These are phyloP conservation scores for Graphiopsis chlorocephala DNA, from an alignment of 2,329 filamentous ascomycete species.

Conservation along the genomic window DNA sequence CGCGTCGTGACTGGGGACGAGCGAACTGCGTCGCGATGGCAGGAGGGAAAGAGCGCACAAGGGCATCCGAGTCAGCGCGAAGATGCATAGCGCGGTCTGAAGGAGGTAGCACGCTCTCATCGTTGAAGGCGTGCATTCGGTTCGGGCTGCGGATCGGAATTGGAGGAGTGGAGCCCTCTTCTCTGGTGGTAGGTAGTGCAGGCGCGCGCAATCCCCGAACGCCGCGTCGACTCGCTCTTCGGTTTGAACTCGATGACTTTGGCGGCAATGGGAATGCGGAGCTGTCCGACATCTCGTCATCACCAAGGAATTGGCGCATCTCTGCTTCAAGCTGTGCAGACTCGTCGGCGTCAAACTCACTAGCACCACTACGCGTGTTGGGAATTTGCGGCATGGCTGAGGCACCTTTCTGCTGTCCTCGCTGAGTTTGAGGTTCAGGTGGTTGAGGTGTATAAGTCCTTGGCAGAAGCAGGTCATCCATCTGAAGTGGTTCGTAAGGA, in stretches of 20 bases:
- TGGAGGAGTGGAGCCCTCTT: conserved; percentile 18
- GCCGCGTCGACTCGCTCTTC: conserved; percentile 4
- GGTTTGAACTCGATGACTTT: neutral
- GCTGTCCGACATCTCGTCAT: neutral
- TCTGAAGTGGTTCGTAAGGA: neutral
- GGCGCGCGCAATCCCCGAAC: conserved; percentile 2
- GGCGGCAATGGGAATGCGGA: conserved; percentile 15
- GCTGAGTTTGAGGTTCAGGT: neutral
- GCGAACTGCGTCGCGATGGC: neutral
- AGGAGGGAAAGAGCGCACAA: conserved; percentile 1
- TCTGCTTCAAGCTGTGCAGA: conserved; percentile 11
- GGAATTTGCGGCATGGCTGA: neutral
- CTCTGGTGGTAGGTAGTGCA: conserved; percentile 9
- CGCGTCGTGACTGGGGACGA: neutral
- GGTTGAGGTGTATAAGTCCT: conserved; percentile 14
- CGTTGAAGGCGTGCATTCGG: conserved; percentile 8
- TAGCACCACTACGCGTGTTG: neutral
- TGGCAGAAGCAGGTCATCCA: conserved; percentile 7
- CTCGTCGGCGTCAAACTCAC: conserved; percentile 4
- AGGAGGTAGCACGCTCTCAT: conserved; percentile 11
- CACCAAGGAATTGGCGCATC: conserved; percentile 10
- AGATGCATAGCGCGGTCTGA: neutral
- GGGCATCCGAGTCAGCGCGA: conserved; percentile 9
- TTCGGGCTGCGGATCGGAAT: conserved; percentile 23
- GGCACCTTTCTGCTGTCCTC: neutral